A percentile compares a stretch with the other conserved stretches of the same genome.
phyloP scores from a whole-genome alignment of 2,329 filamentous ascomycete genomes.

The Microcera coccophila region DNA sequence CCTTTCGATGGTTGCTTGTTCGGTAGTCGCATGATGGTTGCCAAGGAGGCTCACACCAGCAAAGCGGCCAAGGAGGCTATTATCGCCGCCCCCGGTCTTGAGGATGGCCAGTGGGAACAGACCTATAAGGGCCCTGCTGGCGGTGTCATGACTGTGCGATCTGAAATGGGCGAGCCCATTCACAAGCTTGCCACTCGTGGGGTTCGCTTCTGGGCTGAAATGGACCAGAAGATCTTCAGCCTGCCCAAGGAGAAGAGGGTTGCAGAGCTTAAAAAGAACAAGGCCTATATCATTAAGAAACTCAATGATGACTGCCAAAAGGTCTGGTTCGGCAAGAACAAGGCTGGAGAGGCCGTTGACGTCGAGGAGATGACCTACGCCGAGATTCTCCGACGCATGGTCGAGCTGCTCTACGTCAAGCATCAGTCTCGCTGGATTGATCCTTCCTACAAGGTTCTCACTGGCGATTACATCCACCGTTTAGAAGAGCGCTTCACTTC shows the following conservation, averaged over 20 bases:
- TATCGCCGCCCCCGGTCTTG: constrained; percentile 76
- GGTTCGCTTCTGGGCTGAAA: constrained; percentile 95
- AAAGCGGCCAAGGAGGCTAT: constrained; percentile 86
- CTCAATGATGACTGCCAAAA: constrained; percentile 96
- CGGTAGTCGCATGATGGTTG: constrained; percentile 90
- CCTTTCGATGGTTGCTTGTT: constrained; percentile 90
- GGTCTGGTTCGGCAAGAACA: constrained; percentile 91
- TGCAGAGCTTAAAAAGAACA: constrained; percentile 80
- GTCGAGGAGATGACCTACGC: constrained; percentile 95
- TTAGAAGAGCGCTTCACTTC: constrained; percentile 93
- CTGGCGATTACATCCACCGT: constrained; percentile 93
- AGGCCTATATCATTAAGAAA: constrained; percentile 89
- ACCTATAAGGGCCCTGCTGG: constrained; percentile 89
- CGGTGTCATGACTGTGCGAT: constrained; percentile 92
- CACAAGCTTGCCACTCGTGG: constrained; percentile 97
- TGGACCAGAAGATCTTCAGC: constrained; percentile 97
- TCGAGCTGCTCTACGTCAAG: constrained; percentile 87
- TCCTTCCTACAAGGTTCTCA: constrained; percentile 73
- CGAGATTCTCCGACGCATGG: constrained; percentile 81
- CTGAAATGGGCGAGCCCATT: constrained; percentile 99
- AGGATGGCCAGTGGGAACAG: constrained; percentile 83
- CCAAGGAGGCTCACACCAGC: constrained; percentile 87
- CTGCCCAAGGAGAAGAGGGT: constrained; percentile 93
- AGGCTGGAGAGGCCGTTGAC: constrained; percentile 74
- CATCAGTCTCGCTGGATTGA: constrained; percentile 92